Percentiles rank a stretch among this genome's conserved stretches.
Conservation (phyloP, 495 filamentous ascomycete genomes). For the Astrocystis sublimbata region DNA sequence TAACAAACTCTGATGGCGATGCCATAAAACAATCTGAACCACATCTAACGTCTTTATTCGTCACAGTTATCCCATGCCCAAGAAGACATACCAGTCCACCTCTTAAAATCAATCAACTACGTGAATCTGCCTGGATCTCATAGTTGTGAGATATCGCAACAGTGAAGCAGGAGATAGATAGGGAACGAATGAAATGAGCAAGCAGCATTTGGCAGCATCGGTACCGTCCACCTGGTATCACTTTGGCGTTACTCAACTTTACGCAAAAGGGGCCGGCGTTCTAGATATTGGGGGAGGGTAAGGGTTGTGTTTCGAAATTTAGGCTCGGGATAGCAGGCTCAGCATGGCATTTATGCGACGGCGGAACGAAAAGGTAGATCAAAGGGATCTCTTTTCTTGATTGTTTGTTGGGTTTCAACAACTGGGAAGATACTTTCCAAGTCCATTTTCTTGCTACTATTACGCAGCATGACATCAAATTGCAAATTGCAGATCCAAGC, state of each 20-base stretch:
- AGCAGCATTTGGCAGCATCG: no score
- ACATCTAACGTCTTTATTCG: constrained; percentile 5
- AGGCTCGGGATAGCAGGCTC: constrained; percentile 5
- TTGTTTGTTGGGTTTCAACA: constrained; percentile 37
- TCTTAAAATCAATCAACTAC: constrained; percentile 27
- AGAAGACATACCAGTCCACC: constrained; percentile 67
- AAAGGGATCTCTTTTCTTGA: constrained; percentile 12
- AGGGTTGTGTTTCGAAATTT: background rate
- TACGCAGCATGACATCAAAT: constrained; percentile 6
- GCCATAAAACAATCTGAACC: background rate
- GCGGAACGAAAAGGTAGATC: constrained; percentile 11
- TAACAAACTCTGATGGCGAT: background rate
- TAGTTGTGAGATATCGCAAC: constrained; percentile 12
- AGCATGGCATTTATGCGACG: constrained; percentile 22
- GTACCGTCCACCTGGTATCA: constrained; percentile 20
- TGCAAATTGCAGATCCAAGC: constrained; percentile 7
- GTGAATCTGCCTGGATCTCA: constrained; percentile 20
- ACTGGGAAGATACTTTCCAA: constrained; percentile 24
- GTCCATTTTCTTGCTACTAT: background rate
- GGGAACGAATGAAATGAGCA: constrained; percentile 1
- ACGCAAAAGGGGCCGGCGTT: constrained; percentile 38
- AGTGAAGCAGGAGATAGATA: background rate
- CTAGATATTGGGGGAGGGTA: constrained; percentile 17
- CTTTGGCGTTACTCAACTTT: constrained; percentile 42
- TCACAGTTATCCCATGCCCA: constrained; percentile 76